These are phyloP conservation scores for Cladorrhinum sp. DNA, from an alignment of 2,329 filamentous ascomycete species.

Conservation along the genomic window DNA sequence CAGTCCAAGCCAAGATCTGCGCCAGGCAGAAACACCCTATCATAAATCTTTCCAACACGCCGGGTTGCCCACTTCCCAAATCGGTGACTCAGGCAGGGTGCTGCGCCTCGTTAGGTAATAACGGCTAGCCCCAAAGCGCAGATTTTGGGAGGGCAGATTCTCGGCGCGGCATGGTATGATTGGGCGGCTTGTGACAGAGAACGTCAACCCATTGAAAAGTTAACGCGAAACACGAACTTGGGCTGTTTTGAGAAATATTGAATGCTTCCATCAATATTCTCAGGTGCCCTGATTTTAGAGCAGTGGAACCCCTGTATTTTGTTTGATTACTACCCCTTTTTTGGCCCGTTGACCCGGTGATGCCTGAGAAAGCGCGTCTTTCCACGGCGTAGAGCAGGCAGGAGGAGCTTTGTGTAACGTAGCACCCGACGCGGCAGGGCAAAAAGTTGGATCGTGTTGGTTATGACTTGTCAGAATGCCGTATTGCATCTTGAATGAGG, in stretches of 20 bases:
- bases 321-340: not conserved
- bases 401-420: not conserved
- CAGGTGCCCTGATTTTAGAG: not conserved
- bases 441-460: not conserved
- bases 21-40: not conserved
- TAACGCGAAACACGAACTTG: not conserved
- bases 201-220: not conserved
- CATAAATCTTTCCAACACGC: not conserved
- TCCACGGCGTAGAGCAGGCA: not conserved
- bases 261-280: not conserved
- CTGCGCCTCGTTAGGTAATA: not conserved
- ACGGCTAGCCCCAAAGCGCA: not conserved
- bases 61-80: not conserved
- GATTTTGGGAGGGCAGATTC: not conserved
- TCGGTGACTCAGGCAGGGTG: not conserved
- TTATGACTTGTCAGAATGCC: slow-evolving; percentile 32
- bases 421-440: no score
- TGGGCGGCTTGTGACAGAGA: not conserved
- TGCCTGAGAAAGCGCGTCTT: not conserved
- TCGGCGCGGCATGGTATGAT: not conserved
- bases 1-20: not conserved
- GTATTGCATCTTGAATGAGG: not conserved
- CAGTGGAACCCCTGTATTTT: not conserved
- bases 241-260: not conserved
- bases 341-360: not conserved